Percentiles rank a stretch among this genome's conserved stretches.
Evolutionary conservation across 192 early-diverging fungal species (phyloP).

Genomic region (Jimgerdemannia flammicorona): DNA sequence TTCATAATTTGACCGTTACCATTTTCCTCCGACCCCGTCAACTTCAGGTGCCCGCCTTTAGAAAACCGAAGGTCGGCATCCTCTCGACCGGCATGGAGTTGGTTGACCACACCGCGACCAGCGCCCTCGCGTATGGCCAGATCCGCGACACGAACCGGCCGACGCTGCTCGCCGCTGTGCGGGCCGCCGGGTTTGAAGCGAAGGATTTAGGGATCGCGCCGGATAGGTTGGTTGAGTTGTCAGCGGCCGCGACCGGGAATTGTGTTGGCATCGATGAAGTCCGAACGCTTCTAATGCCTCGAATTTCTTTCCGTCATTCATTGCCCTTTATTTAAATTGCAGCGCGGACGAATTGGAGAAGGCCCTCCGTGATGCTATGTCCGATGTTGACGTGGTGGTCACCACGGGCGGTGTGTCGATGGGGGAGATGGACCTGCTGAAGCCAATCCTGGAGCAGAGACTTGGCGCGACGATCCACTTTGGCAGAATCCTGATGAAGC

Average conservation of each 20-base stretch:
- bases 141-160: constrained; percentile 89
- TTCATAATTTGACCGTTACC: background rate
- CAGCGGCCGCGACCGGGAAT: no score
- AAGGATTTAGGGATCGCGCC: constrained; percentile 71
- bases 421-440: constrained; percentile 93
- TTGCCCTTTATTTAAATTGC: no score
- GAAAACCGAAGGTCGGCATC: constrained; percentile 70
- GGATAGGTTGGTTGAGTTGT: constrained; percentile 50
- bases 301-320: background rate
- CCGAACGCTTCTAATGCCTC: background rate
- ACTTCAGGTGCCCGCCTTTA: constrained; percentile 47
- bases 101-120: constrained; percentile 39
- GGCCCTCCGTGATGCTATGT: constrained; percentile 39
- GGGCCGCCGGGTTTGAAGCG: constrained; percentile 55
- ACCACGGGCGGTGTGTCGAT: constrained; percentile 97
- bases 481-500: constrained; percentile 90
- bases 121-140: constrained; percentile 46
- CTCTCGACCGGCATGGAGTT: constrained; percentile 93
- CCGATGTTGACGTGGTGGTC: constrained; percentile 72
- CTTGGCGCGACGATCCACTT: constrained; percentile 81
- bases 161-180: constrained; percentile 63
- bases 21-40: background rate
- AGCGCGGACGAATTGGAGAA: constrained; percentile 51
- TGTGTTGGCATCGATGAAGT: no score
- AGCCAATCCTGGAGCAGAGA: constrained; percentile 76